These are phyloP conservation scores for Scedosporium minutisporum DNA, from an alignment of 2,329 filamentous ascomycete species.

Conservation along the genomic window DNA sequence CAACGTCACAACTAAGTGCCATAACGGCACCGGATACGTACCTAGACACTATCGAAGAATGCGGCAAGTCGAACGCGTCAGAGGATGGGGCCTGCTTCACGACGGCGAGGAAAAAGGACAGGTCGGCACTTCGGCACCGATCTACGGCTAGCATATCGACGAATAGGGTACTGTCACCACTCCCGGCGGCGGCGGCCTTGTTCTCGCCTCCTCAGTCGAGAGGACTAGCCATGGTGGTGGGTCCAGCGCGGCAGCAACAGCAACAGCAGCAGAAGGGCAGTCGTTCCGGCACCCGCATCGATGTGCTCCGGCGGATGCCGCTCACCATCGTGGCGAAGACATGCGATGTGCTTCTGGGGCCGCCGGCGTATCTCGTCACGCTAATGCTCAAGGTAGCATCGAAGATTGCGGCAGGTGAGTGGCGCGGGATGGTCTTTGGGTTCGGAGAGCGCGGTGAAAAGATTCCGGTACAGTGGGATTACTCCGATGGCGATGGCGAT, in stretches of 20 bases:
- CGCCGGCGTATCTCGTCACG: conserved; percentile 68
- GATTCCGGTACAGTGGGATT: conserved; percentile 53
- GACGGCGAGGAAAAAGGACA: conserved; percentile 11
- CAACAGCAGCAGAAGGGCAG: neutral
- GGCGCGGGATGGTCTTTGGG: conserved; percentile 50
- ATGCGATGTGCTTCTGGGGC: conserved; percentile 64
- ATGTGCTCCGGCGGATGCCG: conserved; percentile 42
- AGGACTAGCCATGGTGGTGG: neutral
- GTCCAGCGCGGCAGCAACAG: neutral
- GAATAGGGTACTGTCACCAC: conserved; percentile 52
- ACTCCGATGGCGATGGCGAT: conserved; percentile 45
- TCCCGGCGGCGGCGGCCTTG: conserved; percentile 59
- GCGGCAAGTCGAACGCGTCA: conserved; percentile 8
- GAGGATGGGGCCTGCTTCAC: conserved; percentile 14
- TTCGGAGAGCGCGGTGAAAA: conserved; percentile 41
- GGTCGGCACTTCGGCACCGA: conserved; percentile 32
- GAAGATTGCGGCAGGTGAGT: conserved; percentile 56
- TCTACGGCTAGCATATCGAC: conserved; percentile 44
- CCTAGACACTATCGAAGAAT: conserved; percentile 4
- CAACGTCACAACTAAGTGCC: conserved; percentile 17
- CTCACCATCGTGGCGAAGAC: conserved; percentile 67
- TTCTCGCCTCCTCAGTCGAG: conserved; percentile 35
- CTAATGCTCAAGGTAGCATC: conserved; percentile 77
- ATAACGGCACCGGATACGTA: conserved; percentile 14
- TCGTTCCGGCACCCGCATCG: conserved; percentile 23